Conservation (phyloP, 2,329 filamentous ascomycete species). For the Paecilomyces fulvus region DNA sequence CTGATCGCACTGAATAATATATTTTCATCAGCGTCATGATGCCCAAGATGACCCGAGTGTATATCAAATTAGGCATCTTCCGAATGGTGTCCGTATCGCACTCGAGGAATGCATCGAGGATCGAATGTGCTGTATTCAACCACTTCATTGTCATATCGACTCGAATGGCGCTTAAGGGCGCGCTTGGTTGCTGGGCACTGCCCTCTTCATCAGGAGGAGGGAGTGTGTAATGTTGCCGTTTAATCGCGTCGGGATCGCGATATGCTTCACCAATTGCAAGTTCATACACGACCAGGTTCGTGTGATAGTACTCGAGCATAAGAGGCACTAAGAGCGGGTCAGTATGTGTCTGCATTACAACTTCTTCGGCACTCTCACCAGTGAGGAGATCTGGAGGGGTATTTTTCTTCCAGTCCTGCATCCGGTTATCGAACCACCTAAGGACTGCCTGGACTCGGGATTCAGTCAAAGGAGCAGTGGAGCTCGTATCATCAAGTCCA, state of each 20-base stretch:
- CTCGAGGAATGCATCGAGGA: slow-evolving; percentile 22
- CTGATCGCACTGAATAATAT: slow-evolving; percentile 23
- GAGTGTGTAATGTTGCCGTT: slow-evolving; percentile 24
- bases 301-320: slow-evolving; percentile 22
- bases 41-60: slow-evolving; percentile 23
- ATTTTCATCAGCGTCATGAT: slow-evolving; percentile 27
- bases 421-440: slow-evolving; percentile 27
- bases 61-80: slow-evolving; percentile 25
- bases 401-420: slow-evolving; percentile 25
- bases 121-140: slow-evolving; percentile 27
- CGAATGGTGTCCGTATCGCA: slow-evolving; percentile 26
- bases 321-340: slow-evolving; percentile 15
- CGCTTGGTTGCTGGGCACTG: slow-evolving; percentile 2
- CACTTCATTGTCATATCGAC: slow-evolving; percentile 30
- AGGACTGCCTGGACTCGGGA: slow-evolving; percentile 25
- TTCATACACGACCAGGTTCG: slow-evolving; percentile 25
- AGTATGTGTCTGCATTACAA: background rate
- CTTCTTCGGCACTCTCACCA: slow-evolving; percentile 10
- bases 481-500: slow-evolving; percentile 27
- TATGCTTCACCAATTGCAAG: slow-evolving; percentile 27
- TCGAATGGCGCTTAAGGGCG: slow-evolving; percentile 22
- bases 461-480: slow-evolving; percentile 22
- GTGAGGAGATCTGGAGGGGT: slow-evolving; percentile 19
- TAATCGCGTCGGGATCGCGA: slow-evolving; percentile 26
- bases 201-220: slow-evolving; percentile 18